Percentiles rank a stretch among this genome's conserved stretches.
These are phyloP conservation scores for Talaromyces sp. DNA, from an alignment of 2,329 filamentous ascomycete species.

Conservation along the genomic window DNA sequence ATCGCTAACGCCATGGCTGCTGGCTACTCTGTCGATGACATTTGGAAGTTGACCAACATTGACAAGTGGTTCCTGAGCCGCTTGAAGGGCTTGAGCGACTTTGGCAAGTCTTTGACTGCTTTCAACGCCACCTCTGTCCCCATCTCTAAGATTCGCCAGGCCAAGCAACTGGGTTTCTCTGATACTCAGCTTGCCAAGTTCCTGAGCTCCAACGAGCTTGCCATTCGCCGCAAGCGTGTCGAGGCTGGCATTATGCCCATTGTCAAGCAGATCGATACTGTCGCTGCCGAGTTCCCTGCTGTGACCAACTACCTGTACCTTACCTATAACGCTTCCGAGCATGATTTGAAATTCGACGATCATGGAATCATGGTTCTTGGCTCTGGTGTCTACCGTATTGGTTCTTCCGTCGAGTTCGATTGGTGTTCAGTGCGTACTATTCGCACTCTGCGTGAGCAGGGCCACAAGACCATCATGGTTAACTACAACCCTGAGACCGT, in stretches of 20 bases:
- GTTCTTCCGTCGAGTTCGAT: slow-evolving; percentile 97
- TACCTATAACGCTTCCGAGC: slow-evolving; percentile 89
- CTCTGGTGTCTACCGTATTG: slow-evolving; percentile 94
- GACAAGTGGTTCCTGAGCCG: slow-evolving; percentile 98
- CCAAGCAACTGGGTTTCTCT: slow-evolving; percentile 92
- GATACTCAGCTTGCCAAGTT: slow-evolving; percentile 93
- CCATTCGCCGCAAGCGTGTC: slow-evolving; percentile 79
- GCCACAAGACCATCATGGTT: slow-evolving; percentile 94
- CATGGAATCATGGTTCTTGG: slow-evolving; percentile 95
- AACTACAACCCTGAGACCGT: slow-evolving; percentile 94
- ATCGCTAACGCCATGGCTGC: slow-evolving; percentile 97
- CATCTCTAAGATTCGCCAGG: slow-evolving; percentile 70
- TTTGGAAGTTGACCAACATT: slow-evolving; percentile 97
- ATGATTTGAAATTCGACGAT: slow-evolving; percentile 82
- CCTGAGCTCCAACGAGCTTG: slow-evolving; percentile 91
- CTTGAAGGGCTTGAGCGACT: slow-evolving; percentile 87
- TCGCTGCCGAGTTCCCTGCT: slow-evolving; percentile 93
- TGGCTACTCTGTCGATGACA: slow-evolving; percentile 92
- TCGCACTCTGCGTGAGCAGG: slow-evolving; percentile 79
- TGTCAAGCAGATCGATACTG: slow-evolving; percentile 98
- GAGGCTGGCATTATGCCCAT: slow-evolving; percentile 84
- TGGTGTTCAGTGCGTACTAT: slow-evolving; percentile 98
- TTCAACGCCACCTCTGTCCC: slow-evolving; percentile 69
- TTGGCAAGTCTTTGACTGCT: slow-evolving; percentile 74
- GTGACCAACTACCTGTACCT: slow-evolving; percentile 95